These are phyloP conservation scores for Inosperma sp. DNA, from an alignment of 768 basidiomycete genomes.

Conservation along the genomic window DNA sequence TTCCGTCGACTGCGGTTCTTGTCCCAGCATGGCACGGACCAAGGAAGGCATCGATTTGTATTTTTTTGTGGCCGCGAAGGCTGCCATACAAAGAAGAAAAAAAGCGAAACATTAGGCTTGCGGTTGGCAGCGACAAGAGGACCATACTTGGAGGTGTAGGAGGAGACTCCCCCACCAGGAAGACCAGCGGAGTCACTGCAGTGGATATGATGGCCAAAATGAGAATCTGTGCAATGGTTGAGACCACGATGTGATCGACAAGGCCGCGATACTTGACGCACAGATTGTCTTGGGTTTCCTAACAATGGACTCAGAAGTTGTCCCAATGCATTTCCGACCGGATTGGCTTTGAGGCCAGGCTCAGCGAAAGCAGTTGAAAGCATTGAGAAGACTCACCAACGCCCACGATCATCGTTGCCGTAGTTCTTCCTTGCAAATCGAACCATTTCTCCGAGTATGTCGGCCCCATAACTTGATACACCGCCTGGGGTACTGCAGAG, in stretches of 20 bases:
- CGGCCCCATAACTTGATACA: conserved; percentile 75
- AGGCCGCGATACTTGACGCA: conserved; percentile 29
- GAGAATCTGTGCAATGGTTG: conserved; percentile 46
- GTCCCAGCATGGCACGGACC: conserved; percentile 48
- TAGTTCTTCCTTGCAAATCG: conserved; percentile 67
- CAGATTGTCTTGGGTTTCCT: conserved; percentile 52
- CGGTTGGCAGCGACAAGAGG: neutral
- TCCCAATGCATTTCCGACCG: conserved; percentile 66
- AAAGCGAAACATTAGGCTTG: neutral
- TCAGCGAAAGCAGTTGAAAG: neutral
- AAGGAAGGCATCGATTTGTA: conserved; percentile 52
- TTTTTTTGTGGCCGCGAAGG: conserved; percentile 64
- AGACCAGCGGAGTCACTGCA: conserved; percentile 50
- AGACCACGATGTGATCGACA: neutral
- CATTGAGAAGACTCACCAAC: conserved; percentile 36
- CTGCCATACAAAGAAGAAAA: conserved; percentile 31
- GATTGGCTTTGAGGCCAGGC: conserved; percentile 50
- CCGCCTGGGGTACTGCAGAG: conserved; percentile 59
- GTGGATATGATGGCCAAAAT: conserved; percentile 69
- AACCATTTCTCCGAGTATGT: conserved; percentile 86
- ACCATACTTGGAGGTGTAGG: conserved; percentile 74
- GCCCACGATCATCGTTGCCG: conserved; percentile 61
- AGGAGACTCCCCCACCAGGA: conserved; percentile 58
- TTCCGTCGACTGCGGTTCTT: conserved; percentile 35
- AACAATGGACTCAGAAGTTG: conserved; percentile 68